Evolutionary conservation across 179 eudicot genomes (phyloP), one percentile per base, ranked within the genome.

Genomic region (Spergularia azorica): DNA sequence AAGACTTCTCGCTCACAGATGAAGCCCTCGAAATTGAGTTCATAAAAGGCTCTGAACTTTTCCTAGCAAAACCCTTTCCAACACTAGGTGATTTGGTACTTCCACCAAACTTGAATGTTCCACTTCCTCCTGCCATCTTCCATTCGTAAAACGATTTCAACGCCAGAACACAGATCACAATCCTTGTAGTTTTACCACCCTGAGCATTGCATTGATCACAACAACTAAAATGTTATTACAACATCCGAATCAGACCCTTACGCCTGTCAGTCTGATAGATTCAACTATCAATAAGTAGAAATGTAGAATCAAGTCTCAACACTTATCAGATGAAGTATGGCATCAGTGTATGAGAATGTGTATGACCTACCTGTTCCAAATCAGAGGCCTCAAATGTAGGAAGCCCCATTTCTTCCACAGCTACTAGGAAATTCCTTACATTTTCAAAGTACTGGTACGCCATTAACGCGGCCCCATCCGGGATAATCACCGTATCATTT

Each of bases 351-450:
- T 43, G 8, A 6, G 48, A 43, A 57, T 38, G 5, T 12, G 6
- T 54, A 36, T 62, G 36, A 76, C 89, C 54, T 74, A 95, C 99
- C 86, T 93, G 95, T 77, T 93, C 99, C 63, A 95, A 82, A 87
- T 95, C 99, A 71, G 99, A 95, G 72, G 92, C 97, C 84, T 95
- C 97, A 85, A 95, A 91, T 51, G 89, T 86, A 46, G 99, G 99
- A 67, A 95, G 88, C 63, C 98, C 97, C 86, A 95, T 72, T 56
- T 90, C 96, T 83, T 91, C 90, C 70, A 87, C 87, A 71, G 90
- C 91, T 8, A 83, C 90, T 39, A 93, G 87, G 82, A 90, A 96
- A 77, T 94, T 96, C 70, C 92, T 85, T 70, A 95, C 90, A 84
- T 95, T 95, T 80, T 95, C 99, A 64, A 93, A 93, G 86, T 90